Evolutionary conservation across 2,329 filamentous ascomycete genomes (phyloP).

Genomic region (Colletotrichum ledebouriae): DNA sequence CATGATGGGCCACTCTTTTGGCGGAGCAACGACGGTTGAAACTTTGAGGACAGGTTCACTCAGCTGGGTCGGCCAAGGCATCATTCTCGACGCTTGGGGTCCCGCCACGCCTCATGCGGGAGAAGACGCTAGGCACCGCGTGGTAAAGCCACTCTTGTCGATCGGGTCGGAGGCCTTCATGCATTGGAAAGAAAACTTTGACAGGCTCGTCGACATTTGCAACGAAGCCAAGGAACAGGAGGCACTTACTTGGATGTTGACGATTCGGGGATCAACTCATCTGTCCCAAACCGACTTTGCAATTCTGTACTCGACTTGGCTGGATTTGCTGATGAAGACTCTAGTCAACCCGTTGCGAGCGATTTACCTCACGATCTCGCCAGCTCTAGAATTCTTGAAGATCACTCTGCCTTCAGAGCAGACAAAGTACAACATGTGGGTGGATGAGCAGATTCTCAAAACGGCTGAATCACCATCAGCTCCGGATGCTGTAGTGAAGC

Average conservation of each 20-base stretch:
- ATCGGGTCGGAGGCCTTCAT: constrained; percentile 79
- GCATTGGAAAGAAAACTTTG: constrained; percentile 76
- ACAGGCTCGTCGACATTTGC: constrained; percentile 68
- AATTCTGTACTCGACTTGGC: constrained; percentile 71
- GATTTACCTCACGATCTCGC: constrained; percentile 73
- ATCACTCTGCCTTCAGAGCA: constrained; percentile 63
- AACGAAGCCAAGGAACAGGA: constrained; percentile 65
- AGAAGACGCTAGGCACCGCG: constrained; percentile 59
- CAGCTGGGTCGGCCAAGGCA: constrained; percentile 70
- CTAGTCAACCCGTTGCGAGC: constrained; percentile 74
- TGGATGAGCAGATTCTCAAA: constrained; percentile 65
- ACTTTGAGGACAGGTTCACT: constrained; percentile 68
- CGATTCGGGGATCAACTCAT: constrained; percentile 72
- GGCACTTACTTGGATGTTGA: constrained; percentile 63
- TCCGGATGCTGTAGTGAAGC: constrained; percentile 60
- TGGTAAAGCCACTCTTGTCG: constrained; percentile 68
- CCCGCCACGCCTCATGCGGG: constrained; percentile 59
- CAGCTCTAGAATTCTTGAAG: constrained; percentile 72
- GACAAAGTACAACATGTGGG: constrained; percentile 64
- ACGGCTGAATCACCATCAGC: constrained; percentile 47
- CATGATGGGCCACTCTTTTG: constrained; percentile 76
- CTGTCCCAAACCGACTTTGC: constrained; percentile 77
- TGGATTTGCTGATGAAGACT: constrained; percentile 71
- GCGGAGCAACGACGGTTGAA: constrained; percentile 74
- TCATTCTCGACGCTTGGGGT: constrained; percentile 77